phyloP scores from a whole-genome alignment of 371 early-diverging fungal species.

The Fennellomyces sp. region DNA sequence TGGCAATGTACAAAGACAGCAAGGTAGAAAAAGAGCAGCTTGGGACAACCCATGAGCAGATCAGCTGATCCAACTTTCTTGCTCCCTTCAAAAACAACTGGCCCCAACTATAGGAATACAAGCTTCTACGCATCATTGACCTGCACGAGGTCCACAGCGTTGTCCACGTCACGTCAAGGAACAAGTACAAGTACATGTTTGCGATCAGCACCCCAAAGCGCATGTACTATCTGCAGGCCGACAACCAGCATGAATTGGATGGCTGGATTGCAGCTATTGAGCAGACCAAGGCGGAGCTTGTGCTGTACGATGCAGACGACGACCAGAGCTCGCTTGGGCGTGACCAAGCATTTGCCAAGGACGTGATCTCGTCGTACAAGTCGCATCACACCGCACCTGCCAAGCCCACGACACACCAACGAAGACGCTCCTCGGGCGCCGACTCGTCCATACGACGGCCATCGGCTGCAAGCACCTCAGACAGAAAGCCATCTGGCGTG shows the following conservation, averaged over 20 bases:
- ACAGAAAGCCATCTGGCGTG: background rate
- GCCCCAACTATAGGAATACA: slow-evolving; percentile 71
- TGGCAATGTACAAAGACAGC: slow-evolving; percentile 86
- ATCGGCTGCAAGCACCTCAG: slow-evolving; percentile 9
- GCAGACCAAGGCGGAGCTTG: slow-evolving; percentile 50
- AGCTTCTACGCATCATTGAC: slow-evolving; percentile 74
- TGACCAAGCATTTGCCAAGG: slow-evolving; percentile 54
- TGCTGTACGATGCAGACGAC: slow-evolving; percentile 47
- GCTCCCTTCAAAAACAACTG: background rate
- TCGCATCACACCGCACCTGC: slow-evolving; percentile 23
- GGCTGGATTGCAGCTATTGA: slow-evolving; percentile 70
- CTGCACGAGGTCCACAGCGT: slow-evolving; percentile 75
- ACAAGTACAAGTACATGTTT: slow-evolving; percentile 70
- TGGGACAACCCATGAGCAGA: background rate
- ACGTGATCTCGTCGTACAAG: slow-evolving; percentile 39
- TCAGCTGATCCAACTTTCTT: background rate
- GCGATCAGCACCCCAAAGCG: slow-evolving; percentile 76
- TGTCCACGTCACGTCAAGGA: slow-evolving; percentile 72
- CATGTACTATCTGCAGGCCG: slow-evolving; percentile 77
- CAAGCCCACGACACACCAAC: slow-evolving; percentile 9
- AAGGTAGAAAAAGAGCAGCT: slow-evolving; percentile 49
- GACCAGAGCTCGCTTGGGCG: slow-evolving; percentile 50
- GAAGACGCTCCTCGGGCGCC: slow-evolving; percentile 20
- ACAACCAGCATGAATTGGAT: slow-evolving; percentile 64
- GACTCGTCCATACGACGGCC: slow-evolving; percentile 20